phyloP scores from a whole-genome alignment of 352 stramenopile species.

The Saprolegnia diclina region DNA sequence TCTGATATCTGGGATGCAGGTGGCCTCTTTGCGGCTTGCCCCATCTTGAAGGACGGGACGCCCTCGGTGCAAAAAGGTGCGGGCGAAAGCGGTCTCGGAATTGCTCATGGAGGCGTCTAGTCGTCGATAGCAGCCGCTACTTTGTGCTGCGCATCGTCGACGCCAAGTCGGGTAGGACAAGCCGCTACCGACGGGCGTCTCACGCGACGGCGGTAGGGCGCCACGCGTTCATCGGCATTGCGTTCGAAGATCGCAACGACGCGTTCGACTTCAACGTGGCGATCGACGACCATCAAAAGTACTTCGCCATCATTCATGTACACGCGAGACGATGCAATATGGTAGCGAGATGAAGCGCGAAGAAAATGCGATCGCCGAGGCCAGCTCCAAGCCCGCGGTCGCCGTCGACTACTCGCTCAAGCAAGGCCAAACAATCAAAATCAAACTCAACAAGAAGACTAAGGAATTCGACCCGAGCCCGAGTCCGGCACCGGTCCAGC shows the following conservation, averaged over 20 bases:
- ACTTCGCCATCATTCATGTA: slow-evolving; percentile 29
- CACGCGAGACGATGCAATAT: too few species aligned
- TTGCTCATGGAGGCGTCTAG: slow-evolving; percentile 28
- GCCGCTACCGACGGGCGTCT: not conserved
- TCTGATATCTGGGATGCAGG: not conserved
- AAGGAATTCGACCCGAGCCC: slow-evolving; percentile 36
- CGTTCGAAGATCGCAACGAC: slow-evolving; percentile 91
- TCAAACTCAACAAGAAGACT: slow-evolving; percentile 72
- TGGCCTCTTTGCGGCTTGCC: slow-evolving; percentile 50
- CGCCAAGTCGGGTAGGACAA: slow-evolving; percentile 48
- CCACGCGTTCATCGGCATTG: slow-evolving; percentile 91
- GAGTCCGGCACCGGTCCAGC: slow-evolving; percentile 33
- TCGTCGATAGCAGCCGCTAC: slow-evolving; percentile 90
- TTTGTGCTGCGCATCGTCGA: slow-evolving; percentile 91
- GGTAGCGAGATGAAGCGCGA: slow-evolving; percentile 56
- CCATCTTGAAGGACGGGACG: slow-evolving; percentile 51
- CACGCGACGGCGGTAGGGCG: slow-evolving; percentile 36
- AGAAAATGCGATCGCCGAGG: slow-evolving; percentile 38
- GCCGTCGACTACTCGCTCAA: slow-evolving; percentile 90
- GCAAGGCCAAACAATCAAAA: slow-evolving; percentile 88
- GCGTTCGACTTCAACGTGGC: slow-evolving; percentile 94
- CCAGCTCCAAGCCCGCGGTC: slow-evolving; percentile 31
- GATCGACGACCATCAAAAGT: slow-evolving; percentile 85
- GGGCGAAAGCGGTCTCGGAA: not conserved
- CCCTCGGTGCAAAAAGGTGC: slow-evolving; percentile 60